Conservation (phyloP, 768 basidiomycete species). For the Boletus subcaerulescens region DNA sequence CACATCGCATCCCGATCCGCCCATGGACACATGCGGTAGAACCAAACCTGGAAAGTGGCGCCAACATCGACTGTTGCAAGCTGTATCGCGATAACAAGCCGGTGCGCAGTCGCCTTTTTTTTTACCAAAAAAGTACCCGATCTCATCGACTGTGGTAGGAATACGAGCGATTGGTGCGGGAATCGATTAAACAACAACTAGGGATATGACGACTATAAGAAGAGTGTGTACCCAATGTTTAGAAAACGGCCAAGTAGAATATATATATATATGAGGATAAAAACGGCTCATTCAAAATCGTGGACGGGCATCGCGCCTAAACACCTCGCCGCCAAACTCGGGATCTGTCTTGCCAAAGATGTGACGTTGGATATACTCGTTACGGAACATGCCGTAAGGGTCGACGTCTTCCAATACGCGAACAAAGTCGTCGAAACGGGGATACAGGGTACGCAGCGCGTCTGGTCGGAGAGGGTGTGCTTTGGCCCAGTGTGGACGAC, state of each 20-base stretch:
- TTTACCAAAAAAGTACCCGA: not conserved
- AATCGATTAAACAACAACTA: conserved; percentile 82
- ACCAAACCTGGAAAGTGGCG: conserved; percentile 96
- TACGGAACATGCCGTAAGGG: conserved; percentile 74
- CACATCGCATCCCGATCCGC: too few species aligned
- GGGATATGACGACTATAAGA: conserved; percentile 49
- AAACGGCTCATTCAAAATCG: conserved; percentile 1
- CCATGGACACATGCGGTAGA: conserved; percentile 42
- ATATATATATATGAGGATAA: not conserved
- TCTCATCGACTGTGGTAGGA: conserved; percentile 43
- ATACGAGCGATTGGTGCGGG: conserved; percentile 84
- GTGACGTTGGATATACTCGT: conserved; percentile 88
- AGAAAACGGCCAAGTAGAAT: not conserved
- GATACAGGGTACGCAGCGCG: conserved; percentile 66
- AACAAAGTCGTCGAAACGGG: conserved; percentile 76
- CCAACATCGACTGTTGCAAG: conserved; percentile 97
- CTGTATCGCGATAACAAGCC: conserved; percentile 85
- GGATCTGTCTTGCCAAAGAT: conserved; percentile 58
- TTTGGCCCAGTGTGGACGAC: conserved; percentile 97
- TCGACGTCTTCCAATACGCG: conserved; percentile 67
- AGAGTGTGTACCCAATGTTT: conserved; percentile 8
- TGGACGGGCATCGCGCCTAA: conserved; percentile 35
- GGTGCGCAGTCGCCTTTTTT: conserved; percentile 28
- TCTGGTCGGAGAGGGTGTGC: conserved; percentile 70
- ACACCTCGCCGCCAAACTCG: conserved; percentile 43